Percentiles rank a stretch among this genome's conserved stretches.
These are phyloP conservation scores for Pestalotiopsis sp. DNA, from an alignment of 2,329 filamentous ascomycete genomes.

Conservation along the genomic window DNA sequence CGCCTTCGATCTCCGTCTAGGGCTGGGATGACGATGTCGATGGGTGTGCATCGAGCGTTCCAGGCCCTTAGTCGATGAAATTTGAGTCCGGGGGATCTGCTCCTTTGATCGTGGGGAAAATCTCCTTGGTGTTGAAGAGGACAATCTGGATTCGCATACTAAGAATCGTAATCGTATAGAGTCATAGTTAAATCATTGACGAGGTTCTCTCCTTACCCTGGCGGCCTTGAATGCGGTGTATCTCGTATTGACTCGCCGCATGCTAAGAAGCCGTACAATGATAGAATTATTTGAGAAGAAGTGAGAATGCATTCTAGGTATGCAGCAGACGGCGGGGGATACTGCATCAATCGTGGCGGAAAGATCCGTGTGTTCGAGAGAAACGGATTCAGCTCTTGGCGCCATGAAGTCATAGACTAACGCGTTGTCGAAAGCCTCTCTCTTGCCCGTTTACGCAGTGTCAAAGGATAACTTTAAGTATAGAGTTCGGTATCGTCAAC, in stretches of 20 bases:
- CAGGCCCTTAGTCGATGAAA: neutral
- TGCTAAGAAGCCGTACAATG: too few species aligned
- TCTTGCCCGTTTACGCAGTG: neutral
- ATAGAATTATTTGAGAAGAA: too few species aligned
- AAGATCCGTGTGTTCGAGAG: neutral
- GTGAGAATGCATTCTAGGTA: neutral
- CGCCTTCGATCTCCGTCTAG: neutral
- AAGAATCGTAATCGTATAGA: too few species aligned
- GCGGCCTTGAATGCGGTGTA: too few species aligned
- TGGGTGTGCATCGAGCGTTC: neutral
- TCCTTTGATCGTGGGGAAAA: neutral
- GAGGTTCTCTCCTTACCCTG: too few species aligned
- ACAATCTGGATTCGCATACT: neutral
- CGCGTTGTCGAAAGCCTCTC: neutral
- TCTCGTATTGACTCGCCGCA: too few species aligned
- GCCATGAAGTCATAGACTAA: constrained; percentile 9
- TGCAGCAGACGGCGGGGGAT: neutral
- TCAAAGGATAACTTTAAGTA: neutral
- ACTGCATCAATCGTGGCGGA: neutral
- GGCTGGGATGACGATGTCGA: neutral
- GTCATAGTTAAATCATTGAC: too few species aligned
- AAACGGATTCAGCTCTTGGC: neutral
- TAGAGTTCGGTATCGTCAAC: neutral
- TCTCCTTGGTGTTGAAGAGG: neutral
- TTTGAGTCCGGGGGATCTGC: neutral